A percentile compares a stretch with the other conserved stretches of the same genome.
These are phyloP conservation scores for Berberis vulgaris DNA, from an alignment of 164 flowering plant species.

Conservation along the genomic window DNA sequence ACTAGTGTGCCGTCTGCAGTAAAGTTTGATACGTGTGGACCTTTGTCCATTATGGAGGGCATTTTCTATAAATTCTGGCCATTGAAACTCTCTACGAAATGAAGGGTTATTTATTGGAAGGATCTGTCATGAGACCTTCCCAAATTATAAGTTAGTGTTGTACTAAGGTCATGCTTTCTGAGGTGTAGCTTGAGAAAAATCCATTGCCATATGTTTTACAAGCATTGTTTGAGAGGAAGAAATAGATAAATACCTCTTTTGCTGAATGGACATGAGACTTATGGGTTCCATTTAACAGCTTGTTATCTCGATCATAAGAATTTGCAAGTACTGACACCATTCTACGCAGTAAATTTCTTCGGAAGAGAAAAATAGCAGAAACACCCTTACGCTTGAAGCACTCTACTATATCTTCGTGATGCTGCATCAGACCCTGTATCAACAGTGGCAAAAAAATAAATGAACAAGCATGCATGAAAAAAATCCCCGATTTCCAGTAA, in stretches of 20 bases:
- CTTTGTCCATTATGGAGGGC: no score
- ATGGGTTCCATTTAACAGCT: constrained; percentile 60
- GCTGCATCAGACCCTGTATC: constrained; percentile 31
- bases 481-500: neutral
- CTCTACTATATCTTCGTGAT: constrained; percentile 27
- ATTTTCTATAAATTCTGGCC: no score
- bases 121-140: no score
- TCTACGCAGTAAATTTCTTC: constrained; percentile 47
- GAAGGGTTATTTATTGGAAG: no score
- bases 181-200: no score
- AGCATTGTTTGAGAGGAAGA: neutral
- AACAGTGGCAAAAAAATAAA: neutral
- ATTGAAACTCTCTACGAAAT: no score
- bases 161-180: no score
- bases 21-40: no score
- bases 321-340: constrained; percentile 56
- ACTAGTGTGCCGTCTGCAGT: no score
- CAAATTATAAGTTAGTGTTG: no score
- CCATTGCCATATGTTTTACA: no score
- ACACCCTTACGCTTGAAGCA: constrained; percentile 34
- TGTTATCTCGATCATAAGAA: constrained; percentile 42
- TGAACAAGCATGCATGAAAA: neutral
- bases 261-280: constrained; percentile 61
- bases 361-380: constrained; percentile 52
- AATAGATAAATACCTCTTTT: constrained; percentile 35